Evolutionary conservation across 768 basidiomycete genomes (phyloP), one percentile per base, ranked within the genome.

Genomic region (Bullera alba): DNA sequence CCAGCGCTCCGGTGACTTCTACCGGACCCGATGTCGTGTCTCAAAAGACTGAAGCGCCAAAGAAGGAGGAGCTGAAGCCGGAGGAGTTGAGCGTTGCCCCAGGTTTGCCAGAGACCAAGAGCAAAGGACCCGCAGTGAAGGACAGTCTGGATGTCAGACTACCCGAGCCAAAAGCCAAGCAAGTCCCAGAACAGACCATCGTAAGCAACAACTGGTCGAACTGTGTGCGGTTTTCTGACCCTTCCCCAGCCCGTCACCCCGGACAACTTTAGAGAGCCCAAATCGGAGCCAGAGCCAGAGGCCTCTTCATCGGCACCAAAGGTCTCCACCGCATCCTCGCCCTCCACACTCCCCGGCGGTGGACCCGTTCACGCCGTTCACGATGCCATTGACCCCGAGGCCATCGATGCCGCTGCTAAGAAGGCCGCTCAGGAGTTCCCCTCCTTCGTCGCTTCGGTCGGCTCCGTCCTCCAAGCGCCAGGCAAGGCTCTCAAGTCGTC

Each of bases 181-280:
- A 61, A 14, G 51, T 50, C 10, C n/a, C 47, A 17, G 66, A 68
- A 10, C 64, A 69, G 51, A 57, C 63, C 48, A 68, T 68, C 43
- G 66, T 68, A 46, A 57, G 66, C 56, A 23, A 19, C 32, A 36
- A 14, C 16, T 25, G 30, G 12, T 16, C 41, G 8, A 21, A 15
- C 17, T 10, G 38, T 58, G 37, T 57, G 15, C 44, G 38, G n/a
- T 39, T 37, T 34, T 48, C 32, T 22, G 54, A 1, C 23, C 27
- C 10, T 27, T 27, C 25, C 7, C 21, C 59, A 85, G 83, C 83
- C 83, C 8, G 79, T 78, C 64, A 63, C 77, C 1, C 79, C 78
- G 28, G 82, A 84, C 74, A 77, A 80, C 58, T 83, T 79, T 78
- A 73, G 77, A 34, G 0, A 75, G 76, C 3, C 32, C 35, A 51